Conservation (phyloP, 164 flowering plant genomes). For the Berberis vulgaris region DNA sequence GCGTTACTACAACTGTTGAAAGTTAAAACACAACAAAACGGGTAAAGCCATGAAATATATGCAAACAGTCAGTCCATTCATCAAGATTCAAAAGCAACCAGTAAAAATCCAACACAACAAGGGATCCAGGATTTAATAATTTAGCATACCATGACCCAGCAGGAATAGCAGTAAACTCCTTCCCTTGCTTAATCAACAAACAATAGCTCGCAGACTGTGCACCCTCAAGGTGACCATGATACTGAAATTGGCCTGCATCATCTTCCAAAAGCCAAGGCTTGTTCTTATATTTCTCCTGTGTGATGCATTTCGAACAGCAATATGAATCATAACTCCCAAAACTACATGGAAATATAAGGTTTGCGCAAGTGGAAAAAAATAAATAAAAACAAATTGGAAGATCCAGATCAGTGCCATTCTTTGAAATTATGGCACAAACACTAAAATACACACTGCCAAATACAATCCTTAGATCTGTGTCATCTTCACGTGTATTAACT, state of each 20-base stretch:
- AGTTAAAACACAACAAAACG: not conserved
- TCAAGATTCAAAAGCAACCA: too few species aligned
- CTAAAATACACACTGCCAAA: too few species aligned
- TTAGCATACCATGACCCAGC: slow-evolving; percentile 84
- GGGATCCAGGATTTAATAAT: slow-evolving; percentile 1
- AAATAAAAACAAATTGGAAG: too few species aligned
- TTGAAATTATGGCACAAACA: too few species aligned
- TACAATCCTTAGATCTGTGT: too few species aligned
- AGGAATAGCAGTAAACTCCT: slow-evolving; percentile 91
- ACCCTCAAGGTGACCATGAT: slow-evolving; percentile 93
- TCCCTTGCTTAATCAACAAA: slow-evolving; percentile 72
- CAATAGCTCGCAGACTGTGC: slow-evolving; percentile 84
- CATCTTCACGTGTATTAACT: too few species aligned
- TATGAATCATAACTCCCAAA: not conserved
- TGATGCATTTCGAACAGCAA: slow-evolving; percentile 8
- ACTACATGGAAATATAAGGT: too few species aligned
- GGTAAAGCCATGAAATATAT: too few species aligned
- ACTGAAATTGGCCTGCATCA: slow-evolving; percentile 89
- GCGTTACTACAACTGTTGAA: not conserved
- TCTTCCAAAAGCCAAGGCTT: slow-evolving; percentile 96
- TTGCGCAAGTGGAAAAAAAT: too few species aligned
- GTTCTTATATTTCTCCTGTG: slow-evolving; percentile 88
- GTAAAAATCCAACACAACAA: not conserved
- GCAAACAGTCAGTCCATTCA: too few species aligned
- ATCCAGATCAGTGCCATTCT: too few species aligned